Base-by-base conservation (phyloP, 768 basidiomycete genomes). In the Pholiota microspora region DNA sequence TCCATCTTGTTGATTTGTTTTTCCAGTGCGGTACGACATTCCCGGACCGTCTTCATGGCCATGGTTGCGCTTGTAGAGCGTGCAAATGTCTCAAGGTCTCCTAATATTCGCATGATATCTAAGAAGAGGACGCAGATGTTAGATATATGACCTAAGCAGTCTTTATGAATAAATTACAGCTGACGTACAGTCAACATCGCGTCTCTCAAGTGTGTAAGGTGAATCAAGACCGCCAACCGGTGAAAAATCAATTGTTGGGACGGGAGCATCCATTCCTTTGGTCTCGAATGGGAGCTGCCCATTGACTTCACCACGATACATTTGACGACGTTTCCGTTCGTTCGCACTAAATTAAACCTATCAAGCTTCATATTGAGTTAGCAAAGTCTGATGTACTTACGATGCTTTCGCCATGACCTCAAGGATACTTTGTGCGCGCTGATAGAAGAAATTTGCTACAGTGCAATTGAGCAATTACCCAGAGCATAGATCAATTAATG, bases 241-340 rank as follows among this genome's bases (percentile, higher is more conserved):
- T 0, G 87, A 84, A 63, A 94, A 87, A 62, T 94, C 93, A 59
- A 94, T 81, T 5, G 75, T 77, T 0, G 91, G 91, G 2, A 89
- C 86, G 1, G 85, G 75, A 58, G 89, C 90, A 31, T 92, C 88
- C 82, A 97, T 83, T 2, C 89, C 89, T 47, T 78, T 76, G 2
- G 87, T 80, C 32, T 90, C 88, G 66, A 94, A 98, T 0, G 97
- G 97, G 4, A 98, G 76, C 60, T 92, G 87, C 0, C 89, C 89
- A 56, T 91, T 82, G 10, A 90, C 80, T 63, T 96, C 94, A 3
- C 86, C 79, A 18, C 90, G 80, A 65, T 96, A 94, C n/a, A 89
- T 79, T 60, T 88, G 84, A 2, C 97, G 83, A 16, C 93, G 83
- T 61, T 89, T 91, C 57, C 81, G 79, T 69, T 99, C 97, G 48